phyloP scores from a whole-genome alignment of 192 early-diverging fungal species.

The Gorgonomyces haynaldii region DNA sequence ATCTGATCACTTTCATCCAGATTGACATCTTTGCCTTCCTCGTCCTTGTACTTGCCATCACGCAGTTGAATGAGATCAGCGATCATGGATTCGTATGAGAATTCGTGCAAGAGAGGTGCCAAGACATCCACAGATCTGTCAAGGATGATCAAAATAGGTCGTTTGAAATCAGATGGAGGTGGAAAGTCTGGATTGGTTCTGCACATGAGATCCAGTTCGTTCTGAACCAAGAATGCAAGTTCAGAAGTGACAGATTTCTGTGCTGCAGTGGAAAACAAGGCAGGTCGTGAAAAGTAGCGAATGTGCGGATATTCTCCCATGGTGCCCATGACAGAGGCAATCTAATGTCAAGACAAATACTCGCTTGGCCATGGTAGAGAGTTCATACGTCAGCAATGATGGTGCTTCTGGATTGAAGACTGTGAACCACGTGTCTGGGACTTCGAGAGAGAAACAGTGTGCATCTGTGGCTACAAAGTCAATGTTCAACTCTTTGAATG shows the following conservation, averaged over 20 bases:
- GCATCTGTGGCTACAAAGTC: constrained; percentile 53
- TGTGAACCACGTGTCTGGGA: constrained; percentile 48
- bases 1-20: constrained; percentile 63
- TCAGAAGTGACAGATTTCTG: constrained; percentile 60
- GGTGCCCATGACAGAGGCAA: constrained; percentile 76
- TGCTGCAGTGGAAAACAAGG: constrained; percentile 54
- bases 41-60: constrained; percentile 49
- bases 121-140: constrained; percentile 38
- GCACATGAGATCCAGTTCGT: constrained; percentile 72
- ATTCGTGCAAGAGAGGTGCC: constrained; percentile 40
- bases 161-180: constrained; percentile 15
- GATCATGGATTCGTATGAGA: constrained; percentile 70
- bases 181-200: constrained; percentile 54
- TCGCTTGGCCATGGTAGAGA: constrained; percentile 28
- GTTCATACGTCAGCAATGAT: constrained; percentile 39
- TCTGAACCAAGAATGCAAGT: constrained; percentile 70
- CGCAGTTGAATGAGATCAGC: constrained; percentile 66
- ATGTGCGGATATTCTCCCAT: constrained; percentile 88
- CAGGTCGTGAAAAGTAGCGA: constrained; percentile 53
- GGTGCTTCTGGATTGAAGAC: constrained; percentile 51
- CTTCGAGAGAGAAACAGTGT: constrained; percentile 60
- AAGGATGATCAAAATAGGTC: constrained; percentile 34
- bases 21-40: constrained; percentile 15
- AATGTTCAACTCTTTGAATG: constrained; percentile 33
- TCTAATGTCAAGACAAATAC: constrained; percentile 35